phyloP scores from a whole-genome alignment of 2,329 filamentous ascomycete species.

The Harringtonia aguacate region DNA sequence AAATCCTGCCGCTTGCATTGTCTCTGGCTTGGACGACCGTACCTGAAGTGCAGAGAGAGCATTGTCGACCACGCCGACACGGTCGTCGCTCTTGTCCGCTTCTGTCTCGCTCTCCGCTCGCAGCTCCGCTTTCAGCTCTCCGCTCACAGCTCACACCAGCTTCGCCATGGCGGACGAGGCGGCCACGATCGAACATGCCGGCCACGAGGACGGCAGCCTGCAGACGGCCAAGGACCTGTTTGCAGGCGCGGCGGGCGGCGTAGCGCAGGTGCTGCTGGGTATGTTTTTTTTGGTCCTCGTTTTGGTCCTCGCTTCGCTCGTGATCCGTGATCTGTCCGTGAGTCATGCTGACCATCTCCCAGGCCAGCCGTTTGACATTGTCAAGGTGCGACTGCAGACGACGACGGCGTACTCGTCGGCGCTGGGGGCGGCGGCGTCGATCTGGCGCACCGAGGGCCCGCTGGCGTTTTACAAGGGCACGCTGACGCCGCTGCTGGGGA shows the following conservation, averaged over 20 bases:
- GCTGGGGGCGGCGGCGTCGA: conserved; percentile 67
- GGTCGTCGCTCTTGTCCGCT: no score
- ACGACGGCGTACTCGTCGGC: conserved; percentile 72
- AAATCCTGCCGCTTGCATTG: no score
- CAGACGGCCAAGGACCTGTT: conserved; percentile 82
- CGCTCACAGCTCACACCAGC: no score
- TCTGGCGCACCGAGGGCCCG: conserved; percentile 79
- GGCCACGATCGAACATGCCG: background rate
- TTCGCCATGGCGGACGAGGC: conserved; percentile 1
- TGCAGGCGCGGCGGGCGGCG: conserved; percentile 79
- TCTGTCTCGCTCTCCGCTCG: no score
- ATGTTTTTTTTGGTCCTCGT: conserved; percentile 8
- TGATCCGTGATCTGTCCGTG: background rate
- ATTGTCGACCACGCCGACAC: no score
- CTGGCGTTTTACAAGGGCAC: conserved; percentile 98
- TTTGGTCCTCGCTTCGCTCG: background rate
- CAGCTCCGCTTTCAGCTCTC: no score
- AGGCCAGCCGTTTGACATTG: conserved; percentile 76
- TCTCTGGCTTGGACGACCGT: no score
- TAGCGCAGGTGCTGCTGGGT: conserved; percentile 93
- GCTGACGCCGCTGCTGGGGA: conserved; percentile 85
- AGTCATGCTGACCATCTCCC: conserved; percentile 1
- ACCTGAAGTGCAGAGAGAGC: no score
- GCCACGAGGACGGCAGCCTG: conserved; percentile 23
- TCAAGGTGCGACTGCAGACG: conserved; percentile 96